Conservation (phyloP, 345 rosid genomes). For the Acer saccharum region DNA sequence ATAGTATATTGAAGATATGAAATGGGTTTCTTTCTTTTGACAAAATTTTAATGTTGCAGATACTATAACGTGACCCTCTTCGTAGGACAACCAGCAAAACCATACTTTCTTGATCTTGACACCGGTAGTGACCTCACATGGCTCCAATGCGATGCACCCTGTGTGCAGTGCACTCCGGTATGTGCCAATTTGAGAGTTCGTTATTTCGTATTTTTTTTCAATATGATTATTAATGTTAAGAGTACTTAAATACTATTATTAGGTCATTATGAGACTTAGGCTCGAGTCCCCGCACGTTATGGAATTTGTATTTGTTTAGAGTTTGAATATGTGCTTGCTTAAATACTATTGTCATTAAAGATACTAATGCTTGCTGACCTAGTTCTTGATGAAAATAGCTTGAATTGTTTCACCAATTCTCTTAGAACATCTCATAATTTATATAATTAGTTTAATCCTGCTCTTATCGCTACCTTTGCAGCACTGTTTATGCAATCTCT, state of each 20-base stretch:
- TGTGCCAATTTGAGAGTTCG: neutral
- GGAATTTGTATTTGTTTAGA: no score
- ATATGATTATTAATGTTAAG: no score
- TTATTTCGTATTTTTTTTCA: neutral
- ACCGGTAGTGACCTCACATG: slow-evolving; percentile 97
- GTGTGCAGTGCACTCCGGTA: slow-evolving; percentile 66
- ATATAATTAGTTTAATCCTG: no score
- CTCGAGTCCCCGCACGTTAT: no score
- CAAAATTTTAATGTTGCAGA: slow-evolving; percentile 35
- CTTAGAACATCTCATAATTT: no score
- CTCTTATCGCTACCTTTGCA: neutral
- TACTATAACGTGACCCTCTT: slow-evolving; percentile 71
- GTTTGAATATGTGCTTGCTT: no score
- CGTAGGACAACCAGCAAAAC: slow-evolving; percentile 80
- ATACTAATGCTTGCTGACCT: neutral
- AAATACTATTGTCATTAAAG: neutral
- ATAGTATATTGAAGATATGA: neutral
- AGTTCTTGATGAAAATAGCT: neutral
- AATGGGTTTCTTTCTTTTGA: neutral
- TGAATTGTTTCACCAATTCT: no score
- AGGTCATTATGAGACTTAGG: no score
- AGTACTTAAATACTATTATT: no score
- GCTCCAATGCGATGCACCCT: slow-evolving; percentile 96
- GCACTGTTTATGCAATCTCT: neutral
- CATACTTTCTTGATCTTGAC: slow-evolving; percentile 90